Base-by-base conservation (phyloP, 1,284 basidiomycete genomes). In the Cutaneotrichosporon cutaneum region DNA sequence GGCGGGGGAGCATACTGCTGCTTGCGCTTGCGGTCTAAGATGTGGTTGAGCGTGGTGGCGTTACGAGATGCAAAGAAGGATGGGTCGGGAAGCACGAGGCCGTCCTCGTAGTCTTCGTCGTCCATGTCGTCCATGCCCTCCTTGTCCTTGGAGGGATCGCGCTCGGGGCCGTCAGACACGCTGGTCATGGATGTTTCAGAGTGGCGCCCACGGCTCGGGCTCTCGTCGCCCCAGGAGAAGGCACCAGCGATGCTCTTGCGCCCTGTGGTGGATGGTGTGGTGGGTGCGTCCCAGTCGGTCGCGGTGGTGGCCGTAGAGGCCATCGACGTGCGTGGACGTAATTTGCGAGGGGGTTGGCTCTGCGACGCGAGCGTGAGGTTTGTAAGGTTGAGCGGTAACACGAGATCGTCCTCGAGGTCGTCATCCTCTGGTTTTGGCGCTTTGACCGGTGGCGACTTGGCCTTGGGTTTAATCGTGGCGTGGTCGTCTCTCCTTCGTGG, bases 21-120 rank as follows among this genome's bases (percentile, higher is more conserved):
- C 60, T 70, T 73, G 13, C 77, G 70, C 58, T 78, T 78, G 36
- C 65, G 59, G 51, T 80, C 76, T 10, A 80, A 65, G 14, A 80
- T 71, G 14, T 59, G 64, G 58, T 78, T 77, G 56, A 78, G 69
- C 50, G 71, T 73, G 22, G 67, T 72, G 24, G 70, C 65, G 27
- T 71, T 61, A 32, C 67, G 61, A 4, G 64, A 53, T 0, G 70
- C 67, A 58, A 79, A 78, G 68, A 78, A 77, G 4, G 68, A 67
- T 0, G 69, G 64, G 10, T 72, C 68, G 4, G 76, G 76, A 7
- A 79, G 59, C 11, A 74, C 65, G 35, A 78, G 56, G 3, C 73
- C 78, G 18, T 56, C 57, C 60, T 77, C 76, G 56, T 76, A 72
- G 66, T 74, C 70, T 9, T 65, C 63, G 30, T 70, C 69, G 6